Percentiles rank a stretch among this genome's conserved stretches.
Conservation (phyloP, 257 asterid genomes). For the Ajuga chamaepitys region DNA sequence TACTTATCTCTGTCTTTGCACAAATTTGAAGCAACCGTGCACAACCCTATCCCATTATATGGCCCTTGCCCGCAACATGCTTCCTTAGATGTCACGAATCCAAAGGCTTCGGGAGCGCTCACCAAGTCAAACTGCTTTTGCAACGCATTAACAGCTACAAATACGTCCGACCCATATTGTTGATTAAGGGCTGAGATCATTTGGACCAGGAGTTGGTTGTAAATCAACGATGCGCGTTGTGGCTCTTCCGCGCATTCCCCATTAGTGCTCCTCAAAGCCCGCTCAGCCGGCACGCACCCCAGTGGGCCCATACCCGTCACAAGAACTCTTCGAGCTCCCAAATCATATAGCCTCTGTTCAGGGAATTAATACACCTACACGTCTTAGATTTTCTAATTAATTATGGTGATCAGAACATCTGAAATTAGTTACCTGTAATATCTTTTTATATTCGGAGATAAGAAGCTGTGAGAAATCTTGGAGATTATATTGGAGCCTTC, state of each 20-base stretch:
- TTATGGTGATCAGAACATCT: no score
- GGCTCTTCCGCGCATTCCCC: slow-evolving; percentile 50
- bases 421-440: not conserved
- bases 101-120: slow-evolving; percentile 37
- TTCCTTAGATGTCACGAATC: slow-evolving; percentile 34
- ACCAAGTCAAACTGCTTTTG: slow-evolving; percentile 46
- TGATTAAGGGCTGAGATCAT: slow-evolving; percentile 40
- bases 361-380: no score
- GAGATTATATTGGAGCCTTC: slow-evolving; percentile 45
- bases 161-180: slow-evolving; percentile 33
- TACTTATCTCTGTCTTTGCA: slow-evolving; percentile 35
- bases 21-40: slow-evolving; percentile 30
- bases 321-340: slow-evolving; percentile 54
- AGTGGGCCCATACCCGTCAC: slow-evolving; percentile 64
- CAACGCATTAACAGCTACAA: slow-evolving; percentile 47
- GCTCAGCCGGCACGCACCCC: slow-evolving; percentile 58
- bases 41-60: slow-evolving; percentile 39
- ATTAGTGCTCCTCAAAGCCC: slow-evolving; percentile 34
- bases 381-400: not conserved
- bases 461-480: slow-evolving; percentile 36
- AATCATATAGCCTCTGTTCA: slow-evolving; percentile 29
- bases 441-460: slow-evolving; percentile 40
- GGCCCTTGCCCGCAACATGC: slow-evolving; percentile 60
- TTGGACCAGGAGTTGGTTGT: slow-evolving; percentile 36
- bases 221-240: slow-evolving; percentile 30